phyloP scores from a whole-genome alignment of 2,329 filamentous ascomycete species.

The Aspergillus ruber region DNA sequence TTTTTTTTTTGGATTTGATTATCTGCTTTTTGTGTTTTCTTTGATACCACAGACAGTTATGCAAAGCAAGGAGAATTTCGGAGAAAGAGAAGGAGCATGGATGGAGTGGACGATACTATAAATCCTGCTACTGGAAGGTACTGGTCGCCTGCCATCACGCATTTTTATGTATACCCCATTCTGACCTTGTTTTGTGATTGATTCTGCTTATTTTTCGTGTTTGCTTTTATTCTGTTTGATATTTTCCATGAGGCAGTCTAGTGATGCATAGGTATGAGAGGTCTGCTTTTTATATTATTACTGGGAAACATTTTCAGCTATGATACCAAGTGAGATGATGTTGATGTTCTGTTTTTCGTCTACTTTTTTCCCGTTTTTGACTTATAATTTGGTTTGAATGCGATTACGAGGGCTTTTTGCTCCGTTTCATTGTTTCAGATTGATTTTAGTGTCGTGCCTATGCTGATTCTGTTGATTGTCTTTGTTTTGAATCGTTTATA shows the following conservation, averaged over 20 bases:
- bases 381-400: conserved; percentile 3
- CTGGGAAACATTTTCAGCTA: conserved; percentile 9
- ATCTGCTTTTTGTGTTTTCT: neutral
- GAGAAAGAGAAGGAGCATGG: conserved; percentile 5
- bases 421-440: neutral
- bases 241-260: conserved; percentile 7
- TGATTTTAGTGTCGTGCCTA: conserved; percentile 6
- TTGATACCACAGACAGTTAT: conserved; percentile 27
- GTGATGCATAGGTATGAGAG: neutral
- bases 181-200: conserved; percentile 2
- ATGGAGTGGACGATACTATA: conserved; percentile 3
- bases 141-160: conserved; percentile 1
- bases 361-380: conserved; percentile 5
- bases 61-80: conserved; percentile 4
- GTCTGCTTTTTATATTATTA: conserved; percentile 4
- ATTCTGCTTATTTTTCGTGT: conserved; percentile 7
- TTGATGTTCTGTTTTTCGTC: conserved; percentile 15
- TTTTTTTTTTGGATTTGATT: conserved; percentile 1
- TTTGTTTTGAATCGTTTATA: conserved; percentile 12
- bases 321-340: conserved; percentile 23
- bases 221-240: conserved; percentile 1
- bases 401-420: neutral
- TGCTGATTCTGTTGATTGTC: conserved; percentile 2
- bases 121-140: neutral
- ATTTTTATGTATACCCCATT: conserved; percentile 5